Evolutionary conservation across 176 grass and related monocot genomes (phyloP), one percentile per base, ranked within the genome.

Genomic region (Oryza coarctata): DNA sequence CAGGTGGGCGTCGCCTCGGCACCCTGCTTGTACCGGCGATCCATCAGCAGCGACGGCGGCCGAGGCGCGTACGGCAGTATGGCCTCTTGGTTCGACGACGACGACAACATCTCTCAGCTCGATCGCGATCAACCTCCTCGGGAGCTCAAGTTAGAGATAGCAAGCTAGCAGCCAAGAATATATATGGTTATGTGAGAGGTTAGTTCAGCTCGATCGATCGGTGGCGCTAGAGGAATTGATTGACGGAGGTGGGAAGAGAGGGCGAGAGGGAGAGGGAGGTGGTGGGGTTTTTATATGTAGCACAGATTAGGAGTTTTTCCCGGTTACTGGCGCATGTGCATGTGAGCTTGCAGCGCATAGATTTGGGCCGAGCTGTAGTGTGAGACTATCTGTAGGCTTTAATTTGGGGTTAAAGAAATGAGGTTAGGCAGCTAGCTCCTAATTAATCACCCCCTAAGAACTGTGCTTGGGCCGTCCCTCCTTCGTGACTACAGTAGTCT

Each of bases 1-100:
- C 94, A 94, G 68, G 83, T 97, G 27, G 94, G 94, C 26, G 84
- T 88, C 52, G 26, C 12, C 83, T 93, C 94, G 43, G 87, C 74
- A 35, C 90, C 85, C 31, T 83, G 89, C 85, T 70, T 91, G 88
- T 92, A 93, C 28, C 84, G 88, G 14, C 78, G 91, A 55, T 97
- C 90, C 22, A 91, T 45, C 44, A 89, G 47, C 50, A 84, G 40
- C 82, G 72, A 83, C 60, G 76, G 45, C 68, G 83, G 86, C 66
- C 74, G 81, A 68, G 86, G 79, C 11, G 76, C 76, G 73, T 89
- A 96, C 27, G 86, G 88, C 44, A 96, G 84, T 79, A 96, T 91
- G 62, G 63, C 75, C 34, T 93, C 91, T 36, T 83, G 77, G 71
- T 86, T 68, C 20, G 88, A 89, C 26, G 88, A 89, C 26, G 94